phyloP scores from a whole-genome alignment of 2,329 filamentous ascomycete species.

The Simplicillium aogashimaense region DNA sequence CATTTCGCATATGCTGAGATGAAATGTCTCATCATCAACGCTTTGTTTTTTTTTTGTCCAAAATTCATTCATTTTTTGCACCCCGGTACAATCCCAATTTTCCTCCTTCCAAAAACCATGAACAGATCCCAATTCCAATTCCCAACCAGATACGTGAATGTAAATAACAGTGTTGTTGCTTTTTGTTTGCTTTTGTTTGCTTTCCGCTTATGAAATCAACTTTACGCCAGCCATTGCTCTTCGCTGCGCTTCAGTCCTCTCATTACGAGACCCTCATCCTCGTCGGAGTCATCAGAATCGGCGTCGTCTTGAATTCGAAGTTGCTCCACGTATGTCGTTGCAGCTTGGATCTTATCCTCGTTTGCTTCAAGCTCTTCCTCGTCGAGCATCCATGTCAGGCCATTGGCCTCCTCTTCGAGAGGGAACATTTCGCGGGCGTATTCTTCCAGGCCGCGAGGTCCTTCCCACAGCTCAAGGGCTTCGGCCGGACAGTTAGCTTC shows the following conservation, averaged over 20 bases:
- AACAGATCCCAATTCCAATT: too few species aligned
- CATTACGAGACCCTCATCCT: slow-evolving; percentile 51
- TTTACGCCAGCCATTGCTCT: slow-evolving; percentile 48
- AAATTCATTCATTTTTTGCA: background rate
- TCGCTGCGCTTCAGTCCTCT: slow-evolving; percentile 45
- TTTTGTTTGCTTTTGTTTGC: background rate
- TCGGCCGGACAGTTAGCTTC: slow-evolving; percentile 60
- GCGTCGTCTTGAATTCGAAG: slow-evolving; percentile 30
- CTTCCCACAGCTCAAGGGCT: slow-evolving; percentile 81
- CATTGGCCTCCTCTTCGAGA: slow-evolving; percentile 89
- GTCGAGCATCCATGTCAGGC: slow-evolving; percentile 80
- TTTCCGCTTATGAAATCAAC: background rate
- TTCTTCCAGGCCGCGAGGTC: slow-evolving; percentile 81
- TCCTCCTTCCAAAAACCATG: too few species aligned
- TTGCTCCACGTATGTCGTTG: slow-evolving; percentile 26
- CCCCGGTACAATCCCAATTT: background rate
- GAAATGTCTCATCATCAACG: background rate
- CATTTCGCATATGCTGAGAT: background rate
- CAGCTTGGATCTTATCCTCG: slow-evolving; percentile 23
- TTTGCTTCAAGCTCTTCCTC: slow-evolving; percentile 33
- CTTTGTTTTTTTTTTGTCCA: background rate
- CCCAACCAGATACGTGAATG: too few species aligned
- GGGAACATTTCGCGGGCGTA: slow-evolving; percentile 93
- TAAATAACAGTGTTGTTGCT: too few species aligned
- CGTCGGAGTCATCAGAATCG: slow-evolving; percentile 36